Conservation (phyloP, 169 alveolate genomes). For the Cryptosporidium ubiquitum region DNA sequence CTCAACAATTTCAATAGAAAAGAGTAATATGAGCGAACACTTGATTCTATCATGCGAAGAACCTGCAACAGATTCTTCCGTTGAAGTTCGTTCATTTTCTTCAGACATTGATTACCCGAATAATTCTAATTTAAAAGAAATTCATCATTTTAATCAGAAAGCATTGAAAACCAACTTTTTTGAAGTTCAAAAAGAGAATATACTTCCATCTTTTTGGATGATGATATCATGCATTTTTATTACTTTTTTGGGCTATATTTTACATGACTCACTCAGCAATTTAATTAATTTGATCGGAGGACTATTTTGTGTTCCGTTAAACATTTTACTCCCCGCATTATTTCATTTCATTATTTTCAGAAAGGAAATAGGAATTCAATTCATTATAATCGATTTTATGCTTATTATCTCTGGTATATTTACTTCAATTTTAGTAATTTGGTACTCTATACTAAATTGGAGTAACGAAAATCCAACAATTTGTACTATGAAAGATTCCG, state of each 20-base stretch:
- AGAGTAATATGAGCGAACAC: not conserved
- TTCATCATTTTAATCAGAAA: not conserved
- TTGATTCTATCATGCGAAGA: not conserved
- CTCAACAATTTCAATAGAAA: not conserved
- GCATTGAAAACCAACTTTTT: not conserved
- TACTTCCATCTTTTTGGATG: slow-evolving; percentile 37
- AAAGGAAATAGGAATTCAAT: slow-evolving; percentile 21
- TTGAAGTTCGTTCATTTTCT: not conserved
- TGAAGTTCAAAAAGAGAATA: not conserved
- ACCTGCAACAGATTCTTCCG: not conserved
- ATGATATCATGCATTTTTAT: slow-evolving; percentile 16
- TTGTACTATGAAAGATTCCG: slow-evolving; percentile 26
- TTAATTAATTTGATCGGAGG: slow-evolving; percentile 69
- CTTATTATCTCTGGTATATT: slow-evolving; percentile 38
- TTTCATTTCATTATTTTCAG: slow-evolving; percentile 55
- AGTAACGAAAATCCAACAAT: not conserved
- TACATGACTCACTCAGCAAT: slow-evolving; percentile 53
- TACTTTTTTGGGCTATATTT: slow-evolving; percentile 34
- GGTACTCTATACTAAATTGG: slow-evolving; percentile 71
- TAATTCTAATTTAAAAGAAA: not conserved
- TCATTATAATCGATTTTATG: slow-evolving; percentile 18
- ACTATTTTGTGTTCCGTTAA: slow-evolving; percentile 63
- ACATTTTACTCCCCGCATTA: slow-evolving; percentile 55
- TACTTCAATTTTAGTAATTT: slow-evolving; percentile 56
- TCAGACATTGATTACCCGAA: not conserved